Base-by-base conservation (phyloP, 2,329 filamentous ascomycete species). In the Diaporthe destruens region DNA sequence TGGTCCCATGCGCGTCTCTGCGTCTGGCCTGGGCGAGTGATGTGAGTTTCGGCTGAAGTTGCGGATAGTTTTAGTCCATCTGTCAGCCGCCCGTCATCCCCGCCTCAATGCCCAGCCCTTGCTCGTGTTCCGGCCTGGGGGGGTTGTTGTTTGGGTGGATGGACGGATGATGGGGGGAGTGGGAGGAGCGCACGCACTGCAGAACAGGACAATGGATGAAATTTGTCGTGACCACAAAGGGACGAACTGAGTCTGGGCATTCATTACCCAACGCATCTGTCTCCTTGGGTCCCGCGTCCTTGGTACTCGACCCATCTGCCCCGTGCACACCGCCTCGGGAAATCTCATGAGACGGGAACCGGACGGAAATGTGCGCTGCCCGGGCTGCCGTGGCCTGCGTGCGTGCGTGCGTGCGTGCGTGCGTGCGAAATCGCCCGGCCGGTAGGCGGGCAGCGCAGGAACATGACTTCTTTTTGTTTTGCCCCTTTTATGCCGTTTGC, bases 21-120 rank as follows among this genome's bases (percentile, higher is more conserved):
- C 49, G 42, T 54, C 59, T 55, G 42, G 72, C 47, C 32, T 65
- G 47, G 49, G 39, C 14, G 47, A 61, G 69, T 65, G 39, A 61
- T 55, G 69, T 65, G 39, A 61, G 69, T 69, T 71, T 71, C 63
- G 72, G 72, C 72, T 74, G 69, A 65, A 74, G 47, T 63, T 74
- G 72, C 69, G 72, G 49, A 55, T 69, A 72, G 56, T 53, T 61
- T 57, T 44, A 55, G 69, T 59, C 36, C 55, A 55, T 20, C 44
- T 57, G 61, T 66, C 61, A 66, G 34, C 53, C 47, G 25, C 51
- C 61, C 61, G 47, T 51, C 44, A 66, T 65, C 25, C 14, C 36
- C 18, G 44, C 44, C 14, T 47, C 44, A 32, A 73, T 47, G 59
- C 34, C 25, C 39, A 42, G 34, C 39, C 39, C 47, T n/a, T 61